phyloP scores from a whole-genome alignment of 2,329 filamentous ascomycete species.

The Penicillium sp. region DNA sequence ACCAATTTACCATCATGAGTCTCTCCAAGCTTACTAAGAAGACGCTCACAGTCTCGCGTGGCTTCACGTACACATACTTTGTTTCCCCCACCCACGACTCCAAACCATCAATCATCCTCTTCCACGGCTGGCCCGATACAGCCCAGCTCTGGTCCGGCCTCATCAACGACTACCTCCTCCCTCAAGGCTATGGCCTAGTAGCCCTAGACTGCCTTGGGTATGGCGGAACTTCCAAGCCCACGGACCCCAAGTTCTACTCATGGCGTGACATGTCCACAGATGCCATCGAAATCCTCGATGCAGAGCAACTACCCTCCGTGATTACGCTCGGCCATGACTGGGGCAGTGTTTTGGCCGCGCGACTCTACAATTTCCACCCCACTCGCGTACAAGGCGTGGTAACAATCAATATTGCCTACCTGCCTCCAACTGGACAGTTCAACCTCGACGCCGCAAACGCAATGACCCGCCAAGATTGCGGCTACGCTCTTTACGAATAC shows the following conservation, averaged over 20 bases:
- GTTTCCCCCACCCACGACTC: background rate
- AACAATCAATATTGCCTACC: background rate
- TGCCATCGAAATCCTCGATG: background rate
- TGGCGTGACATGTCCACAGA: background rate
- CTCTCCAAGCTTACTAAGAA: background rate
- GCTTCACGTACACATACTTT: slow-evolving; percentile 1
- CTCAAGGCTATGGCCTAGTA: background rate
- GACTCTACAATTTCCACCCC: slow-evolving; percentile 1
- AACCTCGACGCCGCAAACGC: background rate
- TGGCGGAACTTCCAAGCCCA: slow-evolving; percentile 1
- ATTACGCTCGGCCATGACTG: background rate
- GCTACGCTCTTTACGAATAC: background rate
- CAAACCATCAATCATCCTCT: background rate
- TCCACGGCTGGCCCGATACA: slow-evolving; percentile 1
- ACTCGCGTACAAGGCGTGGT: background rate
- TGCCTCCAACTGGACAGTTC: background rate
- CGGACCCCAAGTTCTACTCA: background rate
- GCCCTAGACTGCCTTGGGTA: background rate
- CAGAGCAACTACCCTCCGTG: background rate
- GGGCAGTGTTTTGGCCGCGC: background rate
- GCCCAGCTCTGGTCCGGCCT: slow-evolving; percentile 1
- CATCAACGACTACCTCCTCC: slow-evolving; percentile 4
- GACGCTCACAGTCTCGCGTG: background rate
- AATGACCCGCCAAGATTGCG: background rate
- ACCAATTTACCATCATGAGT: background rate